Conservation (phyloP, 2,329 filamentous ascomycete genomes). For the Gaeumannomyces sp. region DNA sequence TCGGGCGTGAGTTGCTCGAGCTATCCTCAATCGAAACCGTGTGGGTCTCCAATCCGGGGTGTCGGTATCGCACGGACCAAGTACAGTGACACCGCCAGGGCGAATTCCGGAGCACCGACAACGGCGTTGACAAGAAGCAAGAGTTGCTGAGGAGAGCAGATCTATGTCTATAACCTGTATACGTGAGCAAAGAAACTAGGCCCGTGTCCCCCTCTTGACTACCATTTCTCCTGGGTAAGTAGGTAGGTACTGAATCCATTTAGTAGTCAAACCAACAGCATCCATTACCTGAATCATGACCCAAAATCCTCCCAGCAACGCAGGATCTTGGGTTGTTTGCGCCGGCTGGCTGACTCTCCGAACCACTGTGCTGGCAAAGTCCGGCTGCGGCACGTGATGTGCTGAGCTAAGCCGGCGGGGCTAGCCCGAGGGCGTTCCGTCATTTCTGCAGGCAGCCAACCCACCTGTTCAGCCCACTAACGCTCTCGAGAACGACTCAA, state of each 20-base stretch:
- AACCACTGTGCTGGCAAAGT: no score
- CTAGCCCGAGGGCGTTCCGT: not conserved
- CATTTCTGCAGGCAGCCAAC: conserved; percentile 1
- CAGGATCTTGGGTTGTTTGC: not conserved
- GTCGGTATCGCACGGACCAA: no score
- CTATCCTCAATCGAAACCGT: not conserved
- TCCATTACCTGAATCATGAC: not conserved
- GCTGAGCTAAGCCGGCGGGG: not conserved
- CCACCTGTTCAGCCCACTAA: not conserved
- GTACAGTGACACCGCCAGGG: no score
- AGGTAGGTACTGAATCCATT: not conserved
- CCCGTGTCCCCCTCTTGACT: not conserved
- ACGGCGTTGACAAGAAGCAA: no score
- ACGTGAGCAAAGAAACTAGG: not conserved
- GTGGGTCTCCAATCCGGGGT: not conserved
- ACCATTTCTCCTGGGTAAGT: not conserved
- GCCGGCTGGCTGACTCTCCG: no score
- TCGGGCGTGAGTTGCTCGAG: no score
- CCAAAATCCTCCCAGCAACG: not conserved
- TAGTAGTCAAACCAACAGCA: not conserved
- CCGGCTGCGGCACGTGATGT: not conserved
- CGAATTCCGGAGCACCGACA: no score
- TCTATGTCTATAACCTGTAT: no score
- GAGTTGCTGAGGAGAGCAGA: no score
- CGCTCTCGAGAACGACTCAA: not conserved